Evolutionary conservation across 768 basidiomycete genomes (phyloP).

Genomic region (Boletus insuetus): DNA sequence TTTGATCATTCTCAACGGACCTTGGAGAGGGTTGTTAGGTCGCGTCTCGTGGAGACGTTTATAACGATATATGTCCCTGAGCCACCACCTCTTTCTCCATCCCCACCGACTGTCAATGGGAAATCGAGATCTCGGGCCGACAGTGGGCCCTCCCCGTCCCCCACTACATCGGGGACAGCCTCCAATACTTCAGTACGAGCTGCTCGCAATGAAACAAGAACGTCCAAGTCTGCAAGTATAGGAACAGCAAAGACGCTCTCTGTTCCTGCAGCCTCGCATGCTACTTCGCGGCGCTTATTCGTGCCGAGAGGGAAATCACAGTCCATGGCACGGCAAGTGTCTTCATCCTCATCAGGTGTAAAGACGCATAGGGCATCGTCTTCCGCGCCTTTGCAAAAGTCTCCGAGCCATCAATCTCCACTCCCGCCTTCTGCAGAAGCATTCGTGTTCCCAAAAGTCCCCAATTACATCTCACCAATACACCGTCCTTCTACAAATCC

Average conservation of each 20-base stretch:
- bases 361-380: slow-evolving; percentile 26
- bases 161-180: neutral
- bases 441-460: slow-evolving; percentile 26
- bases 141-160: slow-evolving; percentile 21
- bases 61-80: slow-evolving; percentile 51
- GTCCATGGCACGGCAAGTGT: slow-evolving; percentile 13
- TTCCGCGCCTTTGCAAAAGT: slow-evolving; percentile 25
- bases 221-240: slow-evolving; percentile 14
- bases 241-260: slow-evolving; percentile 18
- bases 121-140: slow-evolving; percentile 24
- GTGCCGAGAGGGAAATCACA: slow-evolving; percentile 17
- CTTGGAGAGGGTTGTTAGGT: slow-evolving; percentile 67
- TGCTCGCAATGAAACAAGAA: slow-evolving; percentile 13
- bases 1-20: slow-evolving; percentile 64
- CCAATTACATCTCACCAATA: slow-evolving; percentile 75
- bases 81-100: slow-evolving; percentile 21
- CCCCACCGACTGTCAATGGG: slow-evolving; percentile 26
- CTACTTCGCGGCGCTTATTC: slow-evolving; percentile 9
- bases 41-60: slow-evolving; percentile 78
- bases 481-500: slow-evolving; percentile 87
- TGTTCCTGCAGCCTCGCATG: slow-evolving; percentile 1
- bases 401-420: slow-evolving; percentile 24
- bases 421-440: slow-evolving; percentile 17
- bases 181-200: slow-evolving; percentile 3
- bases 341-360: slow-evolving; percentile 12